Base-by-base conservation (phyloP, 192 early-diverging fungal species). In the Radiomyces spectabilis region DNA sequence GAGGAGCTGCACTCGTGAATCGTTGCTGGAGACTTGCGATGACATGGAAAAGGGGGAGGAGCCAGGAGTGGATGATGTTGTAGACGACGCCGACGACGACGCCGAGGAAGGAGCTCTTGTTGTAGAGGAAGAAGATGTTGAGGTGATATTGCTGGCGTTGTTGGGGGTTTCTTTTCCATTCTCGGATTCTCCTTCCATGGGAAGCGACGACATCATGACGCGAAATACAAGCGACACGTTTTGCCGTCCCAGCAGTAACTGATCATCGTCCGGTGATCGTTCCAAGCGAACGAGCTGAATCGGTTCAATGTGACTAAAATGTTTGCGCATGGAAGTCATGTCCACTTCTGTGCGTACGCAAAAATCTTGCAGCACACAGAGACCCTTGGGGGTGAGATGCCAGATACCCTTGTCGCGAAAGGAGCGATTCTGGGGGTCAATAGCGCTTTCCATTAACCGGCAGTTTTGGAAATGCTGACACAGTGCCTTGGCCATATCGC, bases 391-490 rank as follows among this genome's bases (percentile, higher is more conserved):
- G 0, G 73, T 79, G 10, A 79, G 47, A 10, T 65, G 64, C 37
- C 61, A 75, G 3, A 79, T 51, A 15, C 55, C 57, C 30, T 68
- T 76, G 31, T 66, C 69, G 24, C 61, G 66, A 32, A 79, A 71
- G 19, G 48, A 32, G 32, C 74, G 49, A 41, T 61, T 78, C 19
- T 41, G 46, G 3, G 68, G 57, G 24, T 82, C 80, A 0, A 53
- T 48, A 2, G 73, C 66, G 29, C 61, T 69, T 47, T 77, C 73
- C 51, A 79, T 68, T 15, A 79, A 41, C 3, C 56, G 70, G 9
- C 77, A 73, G 19, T 77, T 68, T 66, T 77, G 77, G 43, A 82
- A 79, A 26, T 74, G 65, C 46, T 79, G 75, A 31, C 80, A 82
- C 1, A 82, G 41, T 31, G 57, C 37, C 44, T 74, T 77, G 32